Percentiles rank a stretch among this genome's conserved stretches.
phyloP scores from a whole-genome alignment of 768 basidiomycete genomes.

The Russula dissimulans region DNA sequence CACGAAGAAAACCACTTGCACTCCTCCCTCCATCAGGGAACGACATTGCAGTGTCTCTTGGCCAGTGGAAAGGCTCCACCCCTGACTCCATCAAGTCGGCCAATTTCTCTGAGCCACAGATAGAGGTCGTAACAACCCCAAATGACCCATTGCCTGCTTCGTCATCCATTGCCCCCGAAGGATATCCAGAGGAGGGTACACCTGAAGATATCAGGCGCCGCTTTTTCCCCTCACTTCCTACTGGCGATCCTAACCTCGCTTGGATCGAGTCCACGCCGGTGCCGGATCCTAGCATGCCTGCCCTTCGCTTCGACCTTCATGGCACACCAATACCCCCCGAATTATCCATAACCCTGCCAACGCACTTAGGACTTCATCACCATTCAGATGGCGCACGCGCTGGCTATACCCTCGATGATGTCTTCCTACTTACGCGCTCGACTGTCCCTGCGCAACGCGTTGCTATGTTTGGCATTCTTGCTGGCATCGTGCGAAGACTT shows the following conservation, averaged over 20 bases:
- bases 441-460: constrained; percentile 78
- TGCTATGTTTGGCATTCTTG: constrained; percentile 68
- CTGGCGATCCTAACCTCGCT: constrained; percentile 62
- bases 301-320: constrained; percentile 56
- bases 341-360: constrained; percentile 53
- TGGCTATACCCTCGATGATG: constrained; percentile 83
- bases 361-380: constrained; percentile 84
- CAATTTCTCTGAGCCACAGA: not conserved
- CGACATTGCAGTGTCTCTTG: constrained; percentile 29
- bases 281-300: constrained; percentile 25
- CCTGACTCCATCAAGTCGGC: not conserved
- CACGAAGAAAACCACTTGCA: constrained; percentile 49
- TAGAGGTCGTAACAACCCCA: not conserved
- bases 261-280: constrained; percentile 53
- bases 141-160: not conserved
- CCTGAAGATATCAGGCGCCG: constrained; percentile 76
- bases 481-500: constrained; percentile 40
- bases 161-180: not conserved
- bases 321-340: constrained; percentile 56
- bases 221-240: constrained; percentile 68
- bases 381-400: constrained; percentile 74
- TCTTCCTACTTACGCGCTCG: constrained; percentile 70
- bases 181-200: constrained; percentile 54
- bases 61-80: constrained; percentile 29
- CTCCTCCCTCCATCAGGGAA: constrained; percentile 41